Evolutionary conservation across 768 basidiomycete genomes (phyloP).

Genomic region (Rubroboletus satanas): DNA sequence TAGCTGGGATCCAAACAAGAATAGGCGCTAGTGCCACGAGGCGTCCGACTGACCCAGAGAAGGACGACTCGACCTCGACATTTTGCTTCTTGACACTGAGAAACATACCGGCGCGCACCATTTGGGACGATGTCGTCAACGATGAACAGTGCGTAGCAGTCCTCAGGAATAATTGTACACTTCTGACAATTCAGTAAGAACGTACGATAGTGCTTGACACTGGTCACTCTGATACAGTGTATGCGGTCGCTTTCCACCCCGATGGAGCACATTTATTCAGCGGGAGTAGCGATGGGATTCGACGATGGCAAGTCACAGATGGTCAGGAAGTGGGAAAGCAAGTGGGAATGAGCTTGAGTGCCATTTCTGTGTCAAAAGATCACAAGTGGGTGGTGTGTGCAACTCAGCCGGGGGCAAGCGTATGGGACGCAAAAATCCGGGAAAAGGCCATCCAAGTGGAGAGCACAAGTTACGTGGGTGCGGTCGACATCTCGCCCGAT

Average conservation of each 20-base stretch:
- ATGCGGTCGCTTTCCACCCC: not conserved
- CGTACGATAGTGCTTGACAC: not conserved
- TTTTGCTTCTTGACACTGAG: not conserved
- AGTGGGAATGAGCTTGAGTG: not conserved
- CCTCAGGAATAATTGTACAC: not conserved
- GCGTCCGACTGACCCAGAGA: too few species aligned
- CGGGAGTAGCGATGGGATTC: not conserved
- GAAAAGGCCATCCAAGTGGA: not conserved
- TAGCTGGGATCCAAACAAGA: too few species aligned
- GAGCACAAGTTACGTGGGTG: not conserved
- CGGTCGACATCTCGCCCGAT: not conserved
- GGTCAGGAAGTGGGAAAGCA: not conserved
- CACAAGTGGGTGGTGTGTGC: not conserved
- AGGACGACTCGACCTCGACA: too few species aligned
- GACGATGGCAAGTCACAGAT: not conserved
- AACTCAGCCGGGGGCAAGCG: not conserved
- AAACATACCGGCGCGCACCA: not conserved
- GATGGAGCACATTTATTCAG: not conserved
- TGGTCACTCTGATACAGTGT: not conserved
- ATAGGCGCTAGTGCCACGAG: too few species aligned
- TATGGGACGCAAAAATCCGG: not conserved
- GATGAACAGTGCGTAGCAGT: not conserved
- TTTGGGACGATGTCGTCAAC: not conserved
- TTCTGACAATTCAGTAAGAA: not conserved
- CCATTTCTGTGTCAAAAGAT: not conserved